Percentiles rank a stretch among this genome's conserved stretches.
These are phyloP conservation scores for Samsoniella hepiali DNA, from an alignment of 2,329 filamentous ascomycete species.

Conservation along the genomic window DNA sequence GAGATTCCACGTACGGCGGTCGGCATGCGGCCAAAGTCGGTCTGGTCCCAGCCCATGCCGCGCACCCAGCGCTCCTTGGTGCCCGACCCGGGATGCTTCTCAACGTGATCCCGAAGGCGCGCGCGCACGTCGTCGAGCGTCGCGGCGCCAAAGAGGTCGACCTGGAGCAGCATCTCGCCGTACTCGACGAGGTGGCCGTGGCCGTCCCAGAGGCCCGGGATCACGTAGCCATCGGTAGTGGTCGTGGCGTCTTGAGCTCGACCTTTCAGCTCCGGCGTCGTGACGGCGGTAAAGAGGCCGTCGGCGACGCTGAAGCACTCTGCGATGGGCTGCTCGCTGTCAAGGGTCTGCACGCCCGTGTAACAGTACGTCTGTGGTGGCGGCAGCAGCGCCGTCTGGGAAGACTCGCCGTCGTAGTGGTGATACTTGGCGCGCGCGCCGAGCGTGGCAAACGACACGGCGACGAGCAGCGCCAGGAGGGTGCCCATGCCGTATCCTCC, in stretches of 20 bases:
- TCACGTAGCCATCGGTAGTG: slow-evolving; percentile 46
- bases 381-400: too few species aligned
- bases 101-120: slow-evolving; percentile 51
- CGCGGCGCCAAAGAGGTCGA: slow-evolving; percentile 58
- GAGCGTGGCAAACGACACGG: neutral
- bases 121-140: slow-evolving; percentile 52
- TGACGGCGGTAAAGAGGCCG: slow-evolving; percentile 51
- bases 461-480: neutral
- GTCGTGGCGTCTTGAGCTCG: neutral
- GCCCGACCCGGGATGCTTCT: slow-evolving; percentile 48
- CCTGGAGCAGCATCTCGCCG: slow-evolving; percentile 64
- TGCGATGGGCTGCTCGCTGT: slow-evolving; percentile 35
- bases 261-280: slow-evolving; percentile 30
- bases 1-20: slow-evolving; percentile 49
- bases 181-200: slow-evolving; percentile 66
- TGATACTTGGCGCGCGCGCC: neutral
- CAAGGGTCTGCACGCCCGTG: slow-evolving; percentile 36
- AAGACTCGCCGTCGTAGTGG: neutral
- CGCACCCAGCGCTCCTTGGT: slow-evolving; percentile 58
- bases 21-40: slow-evolving; percentile 61
- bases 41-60: slow-evolving; percentile 70
- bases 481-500: neutral
- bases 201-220: slow-evolving; percentile 68
- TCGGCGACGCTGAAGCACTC: slow-evolving; percentile 55
- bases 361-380: slow-evolving; percentile 37